Evolutionary conservation across 1,284 basidiomycete species (phyloP).

Genomic region (Leccinum colubrinum): DNA sequence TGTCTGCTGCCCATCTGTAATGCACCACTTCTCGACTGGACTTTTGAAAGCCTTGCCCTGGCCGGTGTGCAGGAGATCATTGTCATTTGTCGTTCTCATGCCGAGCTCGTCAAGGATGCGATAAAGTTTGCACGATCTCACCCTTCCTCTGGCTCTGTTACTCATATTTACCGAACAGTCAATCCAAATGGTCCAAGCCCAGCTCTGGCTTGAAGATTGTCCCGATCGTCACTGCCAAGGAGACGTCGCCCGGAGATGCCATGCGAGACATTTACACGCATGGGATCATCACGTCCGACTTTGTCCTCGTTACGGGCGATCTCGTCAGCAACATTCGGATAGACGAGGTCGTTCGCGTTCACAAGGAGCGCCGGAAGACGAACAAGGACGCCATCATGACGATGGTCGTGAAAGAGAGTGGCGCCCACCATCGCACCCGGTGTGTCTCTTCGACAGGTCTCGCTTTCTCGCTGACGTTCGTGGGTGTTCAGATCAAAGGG

Average conservation of each 20-base stretch:
- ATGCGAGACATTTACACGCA: slow-evolving; percentile 96
- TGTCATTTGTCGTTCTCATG: slow-evolving; percentile 87
- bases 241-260: slow-evolving; percentile 92
- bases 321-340: slow-evolving; percentile 93
- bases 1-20: slow-evolving; percentile 95
- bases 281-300: slow-evolving; percentile 89
- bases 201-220: slow-evolving; percentile 81
- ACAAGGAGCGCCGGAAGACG: slow-evolving; percentile 83
- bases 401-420: slow-evolving; percentile 84
- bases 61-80: slow-evolving; percentile 96
- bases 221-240: slow-evolving; percentile 83
- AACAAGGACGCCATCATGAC: slow-evolving; percentile 98
- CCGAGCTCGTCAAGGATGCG: slow-evolving; percentile 78
- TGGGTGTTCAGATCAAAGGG: slow-evolving; percentile 52
- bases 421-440: slow-evolving; percentile 71
- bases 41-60: slow-evolving; percentile 89
- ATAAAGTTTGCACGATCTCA: slow-evolving; percentile 61
- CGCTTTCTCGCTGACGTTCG: slow-evolving; percentile 6
- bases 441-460: slow-evolving; percentile 33
- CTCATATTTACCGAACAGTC: slow-evolving; percentile 40
- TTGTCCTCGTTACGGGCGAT: slow-evolving; percentile 92
- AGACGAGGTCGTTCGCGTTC: slow-evolving; percentile 83
- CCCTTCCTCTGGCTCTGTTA: slow-evolving; percentile 6
- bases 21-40: slow-evolving; percentile 92
- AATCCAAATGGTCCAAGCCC: slow-evolving; percentile 79